These are phyloP conservation scores for Leptographium lundbergii DNA, from an alignment of 2,329 filamentous ascomycete species.

Conservation along the genomic window DNA sequence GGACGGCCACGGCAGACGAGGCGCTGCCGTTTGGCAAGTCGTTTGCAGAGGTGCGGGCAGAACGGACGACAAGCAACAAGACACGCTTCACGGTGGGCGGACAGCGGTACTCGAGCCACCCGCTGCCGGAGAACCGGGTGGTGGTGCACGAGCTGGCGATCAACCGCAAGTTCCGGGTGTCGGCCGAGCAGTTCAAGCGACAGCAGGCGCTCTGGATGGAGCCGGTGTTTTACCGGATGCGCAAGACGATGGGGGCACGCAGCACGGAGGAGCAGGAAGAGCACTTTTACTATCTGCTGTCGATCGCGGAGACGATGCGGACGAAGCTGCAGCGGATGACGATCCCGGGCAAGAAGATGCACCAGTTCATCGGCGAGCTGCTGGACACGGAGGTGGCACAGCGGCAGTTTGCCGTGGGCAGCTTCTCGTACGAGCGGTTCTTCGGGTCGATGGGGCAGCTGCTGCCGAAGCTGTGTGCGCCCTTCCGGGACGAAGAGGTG, in stretches of 20 bases:
- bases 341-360: constrained; percentile 58
- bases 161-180: constrained; percentile 65
- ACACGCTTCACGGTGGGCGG: constrained; percentile 1
- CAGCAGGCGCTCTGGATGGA: constrained; percentile 36
- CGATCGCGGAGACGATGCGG: constrained; percentile 58
- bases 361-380: constrained; percentile 61
- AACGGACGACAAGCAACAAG: neutral
- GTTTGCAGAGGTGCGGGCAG: neutral
- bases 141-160: constrained; percentile 71
- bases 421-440: constrained; percentile 71
- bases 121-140: constrained; percentile 59
- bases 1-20: neutral
- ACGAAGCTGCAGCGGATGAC: constrained; percentile 62
- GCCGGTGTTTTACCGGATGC: constrained; percentile 44
- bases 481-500: constrained; percentile 66
- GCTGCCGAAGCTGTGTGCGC: constrained; percentile 68
- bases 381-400: constrained; percentile 61
- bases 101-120: constrained; percentile 20
- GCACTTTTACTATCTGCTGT: constrained; percentile 54
- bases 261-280: constrained; percentile 50
- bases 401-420: constrained; percentile 55
- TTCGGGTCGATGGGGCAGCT: constrained; percentile 64
- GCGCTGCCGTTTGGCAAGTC: neutral
- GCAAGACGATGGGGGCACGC: constrained; percentile 51
- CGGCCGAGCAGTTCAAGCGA: constrained; percentile 45